These are phyloP conservation scores for Marasmius oreades DNA, from an alignment of 1,284 basidiomycete species.

Conservation along the genomic window DNA sequence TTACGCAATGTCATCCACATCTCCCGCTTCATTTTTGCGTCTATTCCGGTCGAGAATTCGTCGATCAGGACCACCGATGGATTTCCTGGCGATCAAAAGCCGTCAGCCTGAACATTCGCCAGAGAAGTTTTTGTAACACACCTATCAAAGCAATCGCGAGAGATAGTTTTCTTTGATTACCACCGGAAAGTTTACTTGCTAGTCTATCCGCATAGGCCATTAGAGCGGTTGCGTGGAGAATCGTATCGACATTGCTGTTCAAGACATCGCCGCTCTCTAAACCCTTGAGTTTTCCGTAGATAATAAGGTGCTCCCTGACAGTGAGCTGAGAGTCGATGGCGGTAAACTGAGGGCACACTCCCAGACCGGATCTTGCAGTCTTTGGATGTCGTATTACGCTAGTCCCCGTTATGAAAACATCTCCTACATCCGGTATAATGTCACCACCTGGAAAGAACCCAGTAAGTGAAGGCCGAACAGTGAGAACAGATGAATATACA, in stretches of 20 bases:
- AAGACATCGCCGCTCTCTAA: slow-evolving; percentile 48
- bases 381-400: slow-evolving; percentile 62
- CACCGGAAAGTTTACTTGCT: slow-evolving; percentile 72
- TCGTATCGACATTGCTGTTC: slow-evolving; percentile 47
- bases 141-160: slow-evolving; percentile 79
- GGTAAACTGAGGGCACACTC: slow-evolving; percentile 82
- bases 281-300: slow-evolving; percentile 71
- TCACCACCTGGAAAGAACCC: slow-evolving; percentile 47
- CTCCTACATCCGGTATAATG: slow-evolving; percentile 57
- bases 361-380: slow-evolving; percentile 61
- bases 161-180: slow-evolving; percentile 77
- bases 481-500: slow-evolving; percentile 22
- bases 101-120: not conserved
- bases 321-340: slow-evolving; percentile 77
- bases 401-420: slow-evolving; percentile 60
- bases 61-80: slow-evolving; percentile 78
- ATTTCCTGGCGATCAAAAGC: slow-evolving; percentile 46
- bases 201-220: slow-evolving; percentile 62
- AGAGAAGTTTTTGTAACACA: slow-evolving; percentile 23
- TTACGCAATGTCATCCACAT: slow-evolving; percentile 75
- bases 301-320: slow-evolving; percentile 68
- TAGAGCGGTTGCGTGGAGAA: slow-evolving; percentile 62
- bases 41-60: slow-evolving; percentile 81
- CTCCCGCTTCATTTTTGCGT: slow-evolving; percentile 79
- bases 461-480: not conserved